Conservation (phyloP, 495 filamentous ascomycete genomes). For the Friedmanniomyces simplex region DNA sequence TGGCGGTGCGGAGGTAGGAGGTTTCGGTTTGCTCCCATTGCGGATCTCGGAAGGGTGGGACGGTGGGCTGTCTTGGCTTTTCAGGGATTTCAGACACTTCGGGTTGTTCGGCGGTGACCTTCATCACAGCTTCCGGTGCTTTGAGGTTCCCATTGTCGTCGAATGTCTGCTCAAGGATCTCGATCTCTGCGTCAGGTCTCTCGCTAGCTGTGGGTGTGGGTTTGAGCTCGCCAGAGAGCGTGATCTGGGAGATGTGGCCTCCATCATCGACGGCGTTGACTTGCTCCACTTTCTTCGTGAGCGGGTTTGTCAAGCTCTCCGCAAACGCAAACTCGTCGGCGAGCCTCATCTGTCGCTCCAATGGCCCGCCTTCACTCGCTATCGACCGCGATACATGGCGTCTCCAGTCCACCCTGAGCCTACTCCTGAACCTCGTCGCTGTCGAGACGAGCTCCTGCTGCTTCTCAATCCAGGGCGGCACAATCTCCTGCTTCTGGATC, state of each 20-base stretch:
- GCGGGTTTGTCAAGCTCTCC: constrained; percentile 45
- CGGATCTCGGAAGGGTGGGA: constrained; percentile 51
- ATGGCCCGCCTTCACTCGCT: constrained; percentile 62
- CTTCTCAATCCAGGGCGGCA: constrained; percentile 89
- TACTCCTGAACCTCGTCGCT: constrained; percentile 55
- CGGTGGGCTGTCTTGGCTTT: constrained; percentile 12
- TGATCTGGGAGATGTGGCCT: constrained; percentile 38
- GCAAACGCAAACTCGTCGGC: constrained; percentile 66
- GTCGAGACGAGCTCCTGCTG: constrained; percentile 79
- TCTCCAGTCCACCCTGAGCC: constrained; percentile 76
- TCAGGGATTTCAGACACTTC: background rate
- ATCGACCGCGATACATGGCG: constrained; percentile 75
- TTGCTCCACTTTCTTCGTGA: constrained; percentile 38
- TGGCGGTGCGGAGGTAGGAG: constrained; percentile 66
- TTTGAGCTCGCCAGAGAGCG: constrained; percentile 34
- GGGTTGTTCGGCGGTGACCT: constrained; percentile 2
- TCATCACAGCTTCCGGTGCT: background rate
- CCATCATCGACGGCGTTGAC: constrained; percentile 33
- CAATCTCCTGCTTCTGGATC: constrained; percentile 84
- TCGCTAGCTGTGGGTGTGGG: constrained; percentile 3
- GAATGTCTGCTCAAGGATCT: constrained; percentile 18
- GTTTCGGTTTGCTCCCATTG: constrained; percentile 59
- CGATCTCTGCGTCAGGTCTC: constrained; percentile 9
- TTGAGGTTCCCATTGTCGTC: constrained; percentile 14
- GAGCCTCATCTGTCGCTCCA: constrained; percentile 64